These are phyloP conservation scores for Sporothrix brunneoviolacea DNA, from an alignment of 2,329 filamentous ascomycete species.

Conservation along the genomic window DNA sequence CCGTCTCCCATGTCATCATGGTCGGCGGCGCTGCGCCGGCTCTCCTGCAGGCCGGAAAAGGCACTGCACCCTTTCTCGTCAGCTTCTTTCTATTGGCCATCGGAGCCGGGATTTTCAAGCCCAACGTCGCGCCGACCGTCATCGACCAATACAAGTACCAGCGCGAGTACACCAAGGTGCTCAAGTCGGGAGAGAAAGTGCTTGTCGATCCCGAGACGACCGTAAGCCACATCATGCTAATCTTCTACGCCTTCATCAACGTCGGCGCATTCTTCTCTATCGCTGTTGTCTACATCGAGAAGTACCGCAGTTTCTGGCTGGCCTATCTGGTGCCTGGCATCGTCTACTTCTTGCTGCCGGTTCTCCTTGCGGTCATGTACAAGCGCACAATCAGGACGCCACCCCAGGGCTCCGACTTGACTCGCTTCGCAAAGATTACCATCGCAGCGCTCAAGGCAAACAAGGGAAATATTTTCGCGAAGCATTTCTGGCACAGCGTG, in stretches of 20 bases:
- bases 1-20: slow-evolving; percentile 59
- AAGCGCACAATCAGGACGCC: slow-evolving; percentile 50
- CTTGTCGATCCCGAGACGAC: slow-evolving; percentile 41
- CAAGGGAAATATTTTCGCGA: slow-evolving; percentile 45
- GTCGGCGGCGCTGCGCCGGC: slow-evolving; percentile 55
- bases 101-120: slow-evolving; percentile 66
- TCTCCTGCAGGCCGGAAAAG: slow-evolving; percentile 44
- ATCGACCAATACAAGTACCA: slow-evolving; percentile 38
- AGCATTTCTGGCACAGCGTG: slow-evolving; percentile 52
- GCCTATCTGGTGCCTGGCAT: slow-evolving; percentile 47
- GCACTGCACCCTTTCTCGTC: slow-evolving; percentile 54
- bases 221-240: slow-evolving; percentile 36
- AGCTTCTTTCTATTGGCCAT: slow-evolving; percentile 60
- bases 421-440: slow-evolving; percentile 51
- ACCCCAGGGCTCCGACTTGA: slow-evolving; percentile 60
- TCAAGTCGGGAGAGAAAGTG: slow-evolving; percentile 38
- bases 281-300: slow-evolving; percentile 66
- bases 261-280: slow-evolving; percentile 56
- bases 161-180: slow-evolving; percentile 33
- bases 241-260: slow-evolving; percentile 62
- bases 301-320: slow-evolving; percentile 70
- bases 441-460: slow-evolving; percentile 45
- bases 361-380: slow-evolving; percentile 49
- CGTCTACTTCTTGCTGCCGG: slow-evolving; percentile 53
- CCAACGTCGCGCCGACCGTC: slow-evolving; percentile 42